Percentiles rank a stretch among this genome's conserved stretches.
Conservation (phyloP, 2,329 filamentous ascomycete species). For the Coccinonectria pachysandricola region DNA sequence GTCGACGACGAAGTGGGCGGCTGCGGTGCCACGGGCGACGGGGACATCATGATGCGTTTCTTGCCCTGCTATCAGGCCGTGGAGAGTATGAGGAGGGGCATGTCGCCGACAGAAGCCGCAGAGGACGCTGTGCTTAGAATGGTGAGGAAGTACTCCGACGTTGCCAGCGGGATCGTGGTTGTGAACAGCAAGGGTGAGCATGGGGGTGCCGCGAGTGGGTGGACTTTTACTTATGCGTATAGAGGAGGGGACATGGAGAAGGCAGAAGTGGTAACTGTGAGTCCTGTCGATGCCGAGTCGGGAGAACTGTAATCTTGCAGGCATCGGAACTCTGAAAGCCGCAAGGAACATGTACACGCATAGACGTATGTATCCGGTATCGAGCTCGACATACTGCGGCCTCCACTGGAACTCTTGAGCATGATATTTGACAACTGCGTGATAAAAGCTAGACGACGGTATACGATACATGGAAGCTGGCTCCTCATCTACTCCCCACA, state of each 20-base stretch:
- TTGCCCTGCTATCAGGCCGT: constrained; percentile 48
- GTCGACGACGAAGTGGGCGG: constrained; percentile 43
- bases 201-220: constrained; percentile 40
- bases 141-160: constrained; percentile 34
- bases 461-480: too few relatives aligned
- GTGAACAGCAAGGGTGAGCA: constrained; percentile 38
- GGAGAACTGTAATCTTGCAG: background rate
- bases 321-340: too few relatives aligned
- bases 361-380: too few relatives aligned
- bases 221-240: constrained; percentile 45
- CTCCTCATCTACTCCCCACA: too few relatives aligned
- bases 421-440: too few relatives aligned
- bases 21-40: constrained; percentile 46
- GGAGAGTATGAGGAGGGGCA: constrained; percentile 39
- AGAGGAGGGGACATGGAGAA: constrained; percentile 36
- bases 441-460: too few relatives aligned
- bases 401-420: too few relatives aligned
- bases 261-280: constrained; percentile 34
- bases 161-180: constrained; percentile 41
- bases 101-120: constrained; percentile 37
- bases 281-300: constrained; percentile 5
- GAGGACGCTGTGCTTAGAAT: constrained; percentile 41
- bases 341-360: too few relatives aligned
- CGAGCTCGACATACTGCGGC: too few relatives aligned
- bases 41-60: constrained; percentile 48